Evolutionary conservation across 768 basidiomycete genomes (phyloP), one percentile per base, ranked within the genome.

Genomic region (Trametes villosa): DNA sequence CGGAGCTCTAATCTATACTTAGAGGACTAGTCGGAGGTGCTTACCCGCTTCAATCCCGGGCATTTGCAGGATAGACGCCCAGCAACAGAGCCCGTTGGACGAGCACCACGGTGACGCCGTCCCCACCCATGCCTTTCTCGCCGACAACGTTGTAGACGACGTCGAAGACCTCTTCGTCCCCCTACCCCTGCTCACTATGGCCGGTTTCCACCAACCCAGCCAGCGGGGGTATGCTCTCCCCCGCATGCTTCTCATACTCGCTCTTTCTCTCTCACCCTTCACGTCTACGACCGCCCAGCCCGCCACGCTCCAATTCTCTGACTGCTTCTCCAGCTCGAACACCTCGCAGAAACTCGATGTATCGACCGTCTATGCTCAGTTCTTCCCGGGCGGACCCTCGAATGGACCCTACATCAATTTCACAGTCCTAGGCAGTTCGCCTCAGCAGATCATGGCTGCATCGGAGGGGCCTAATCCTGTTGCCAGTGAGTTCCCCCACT

Each of bases 291-390:
- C 57, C 33, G 73, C 74, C 34, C 85, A 86, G 68, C 89, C 89
- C 2, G 85, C 87, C 26, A 79, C 80, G 0, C 73, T 90, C 17
- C 76, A 77, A 45, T 92, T 86, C 71, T 67, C 73, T n/a, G 89
- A 92, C 72, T 94, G 92, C 74, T 92, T 85, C 73, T 70, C 76
- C 26, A 79, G 81, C 58, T 53, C 57, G 26, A 81, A 81, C 73
- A 65, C 69, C 31, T 72, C 79, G 44, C 80, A 81, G 72, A 89
- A 87, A 71, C 79, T 92, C 74, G 77, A 83, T 31, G 80, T 93
- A 57, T 79, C 84, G 60, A 81, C 82, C 31, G 85, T 94, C 44
- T 94, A 90, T 69, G 88, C 83, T 22, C 92, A 94, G 72, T 79
- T 89, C 57, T 74, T 84, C 24, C 74, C 81, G 29, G 76, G 76